Percentiles rank a stretch among this genome's conserved stretches.
Conservation (phyloP, 192 early-diverging fungal genomes). For the Entophlyctis luteolus region DNA sequence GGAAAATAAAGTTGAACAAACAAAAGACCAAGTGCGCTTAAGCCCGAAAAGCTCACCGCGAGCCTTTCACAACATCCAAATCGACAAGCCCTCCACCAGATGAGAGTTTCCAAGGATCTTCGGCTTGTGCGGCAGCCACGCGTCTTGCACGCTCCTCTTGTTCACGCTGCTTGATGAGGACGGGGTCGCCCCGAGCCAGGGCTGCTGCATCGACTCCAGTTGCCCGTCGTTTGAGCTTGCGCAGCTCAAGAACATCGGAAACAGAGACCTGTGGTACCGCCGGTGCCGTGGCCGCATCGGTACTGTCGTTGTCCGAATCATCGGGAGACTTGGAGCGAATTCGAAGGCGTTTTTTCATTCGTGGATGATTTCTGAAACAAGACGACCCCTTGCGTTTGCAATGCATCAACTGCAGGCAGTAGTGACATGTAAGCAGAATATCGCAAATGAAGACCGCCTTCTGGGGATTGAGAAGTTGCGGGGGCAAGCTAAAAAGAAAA, state of each 20-base stretch:
- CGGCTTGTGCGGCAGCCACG: conserved; percentile 42
- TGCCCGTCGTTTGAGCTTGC: not conserved
- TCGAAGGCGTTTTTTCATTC: no score
- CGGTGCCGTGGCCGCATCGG: no score
- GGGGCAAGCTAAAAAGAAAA: not conserved
- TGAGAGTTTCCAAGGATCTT: conserved; percentile 58
- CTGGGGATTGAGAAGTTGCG: not conserved
- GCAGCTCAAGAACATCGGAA: conserved; percentile 16
- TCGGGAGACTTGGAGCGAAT: no score
- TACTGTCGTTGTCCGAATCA: no score
- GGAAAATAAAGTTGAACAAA: no score
- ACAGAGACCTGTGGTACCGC: not conserved
- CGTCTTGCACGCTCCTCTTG: conserved; percentile 16
- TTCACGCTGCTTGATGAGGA: not conserved
- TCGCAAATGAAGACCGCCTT: no score
- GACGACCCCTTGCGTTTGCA: no score
- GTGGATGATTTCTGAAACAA: no score
- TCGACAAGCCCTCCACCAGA: conserved; percentile 53
- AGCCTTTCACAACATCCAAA: conserved; percentile 39
- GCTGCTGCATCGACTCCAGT: conserved; percentile 11
- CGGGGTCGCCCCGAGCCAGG: not conserved
- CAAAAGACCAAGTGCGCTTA: no score
- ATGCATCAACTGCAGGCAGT: no score
- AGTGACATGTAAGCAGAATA: no score
- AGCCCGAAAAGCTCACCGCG: conserved; percentile 5